Conservation (phyloP, 495 filamentous ascomycete genomes). For the Xylaria acuta region DNA sequence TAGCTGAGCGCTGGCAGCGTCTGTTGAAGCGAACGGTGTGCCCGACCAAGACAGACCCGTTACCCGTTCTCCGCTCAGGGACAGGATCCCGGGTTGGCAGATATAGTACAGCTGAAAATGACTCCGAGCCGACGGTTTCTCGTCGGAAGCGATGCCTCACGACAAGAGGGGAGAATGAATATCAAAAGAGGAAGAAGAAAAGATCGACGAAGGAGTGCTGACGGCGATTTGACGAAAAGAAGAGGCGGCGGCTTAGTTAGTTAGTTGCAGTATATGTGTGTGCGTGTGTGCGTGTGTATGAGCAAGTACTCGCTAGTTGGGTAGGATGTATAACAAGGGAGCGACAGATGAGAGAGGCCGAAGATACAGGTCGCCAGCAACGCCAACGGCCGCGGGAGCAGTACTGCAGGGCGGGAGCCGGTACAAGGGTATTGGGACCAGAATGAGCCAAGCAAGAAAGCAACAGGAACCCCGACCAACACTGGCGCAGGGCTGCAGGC, state of each 20-base stretch:
- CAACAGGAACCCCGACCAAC: neutral
- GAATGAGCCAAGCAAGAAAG: slow-evolving; percentile 1
- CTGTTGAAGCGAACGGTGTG: slow-evolving; percentile 41
- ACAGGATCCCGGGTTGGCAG: slow-evolving; percentile 19
- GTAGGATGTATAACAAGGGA: neutral
- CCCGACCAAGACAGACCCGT: slow-evolving; percentile 10
- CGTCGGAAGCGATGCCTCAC: neutral
- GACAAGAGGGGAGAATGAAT: slow-evolving; percentile 10
- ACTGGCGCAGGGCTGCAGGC: slow-evolving; percentile 13
- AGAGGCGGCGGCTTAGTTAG: slow-evolving; percentile 22
- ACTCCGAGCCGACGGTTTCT: neutral
- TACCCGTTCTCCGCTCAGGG: slow-evolving; percentile 24
- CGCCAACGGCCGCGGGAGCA: slow-evolving; percentile 32
- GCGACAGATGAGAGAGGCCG: slow-evolving; percentile 10
- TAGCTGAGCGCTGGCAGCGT: slow-evolving; percentile 45
- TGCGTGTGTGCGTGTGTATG: neutral
- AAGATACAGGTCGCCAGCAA: slow-evolving; percentile 21
- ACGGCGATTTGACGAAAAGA: slow-evolving; percentile 20
- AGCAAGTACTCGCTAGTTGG: neutral
- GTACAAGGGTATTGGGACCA: slow-evolving; percentile 30
- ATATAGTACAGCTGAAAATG: slow-evolving; percentile 4
- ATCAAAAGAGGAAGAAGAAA: slow-evolving; percentile 19
- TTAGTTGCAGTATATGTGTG: neutral
- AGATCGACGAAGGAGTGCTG: slow-evolving; percentile 8
- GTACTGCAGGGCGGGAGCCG: slow-evolving; percentile 38